Percentiles rank a stretch among this genome's conserved stretches.
Conservation (phyloP, 108 stramenopile genomes). For the Nitzschia sp. region DNA sequence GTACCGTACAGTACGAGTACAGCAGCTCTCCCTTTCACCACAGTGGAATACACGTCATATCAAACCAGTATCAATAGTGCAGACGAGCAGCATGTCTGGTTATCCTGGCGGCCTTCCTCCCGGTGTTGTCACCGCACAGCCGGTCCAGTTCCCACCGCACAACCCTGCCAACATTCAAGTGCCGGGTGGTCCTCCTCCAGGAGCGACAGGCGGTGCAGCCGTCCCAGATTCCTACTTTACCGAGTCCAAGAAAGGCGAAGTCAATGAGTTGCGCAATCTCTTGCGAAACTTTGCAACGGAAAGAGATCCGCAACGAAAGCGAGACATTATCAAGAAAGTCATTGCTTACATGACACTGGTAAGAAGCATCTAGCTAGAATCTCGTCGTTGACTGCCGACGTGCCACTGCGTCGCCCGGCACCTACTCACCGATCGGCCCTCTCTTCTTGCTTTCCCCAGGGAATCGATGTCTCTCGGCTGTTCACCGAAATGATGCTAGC, state of each 20-base stretch:
- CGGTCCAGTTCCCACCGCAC: slow-evolving; percentile 24
- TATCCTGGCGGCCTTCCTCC: slow-evolving; percentile 17
- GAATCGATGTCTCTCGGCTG: slow-evolving; percentile 98
- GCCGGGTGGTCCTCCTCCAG: slow-evolving; percentile 12
- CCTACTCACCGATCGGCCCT: too few species aligned
- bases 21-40: too few species aligned
- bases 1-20: too few species aligned
- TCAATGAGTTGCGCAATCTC: slow-evolving; percentile 91
- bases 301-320: slow-evolving; percentile 89
- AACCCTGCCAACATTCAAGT: slow-evolving; percentile 9
- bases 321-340: slow-evolving; percentile 99
- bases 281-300: slow-evolving; percentile 91
- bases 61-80: too few species aligned
- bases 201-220: slow-evolving; percentile 16
- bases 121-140: slow-evolving; percentile 24
- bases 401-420: not conserved
- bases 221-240: slow-evolving; percentile 93
- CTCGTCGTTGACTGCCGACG: not conserved
- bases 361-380: not conserved
- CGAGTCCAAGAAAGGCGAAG: slow-evolving; percentile 94
- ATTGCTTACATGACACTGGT: slow-evolving; percentile 99
- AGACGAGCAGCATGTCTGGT: slow-evolving; percentile 12
- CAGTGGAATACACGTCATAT: too few species aligned
- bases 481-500: slow-evolving; percentile 99
- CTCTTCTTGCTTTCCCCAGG: too few species aligned